Evolutionary conservation across 306 rosid genomes (phyloP).

Genomic region (Hippophae gyantsensis): DNA sequence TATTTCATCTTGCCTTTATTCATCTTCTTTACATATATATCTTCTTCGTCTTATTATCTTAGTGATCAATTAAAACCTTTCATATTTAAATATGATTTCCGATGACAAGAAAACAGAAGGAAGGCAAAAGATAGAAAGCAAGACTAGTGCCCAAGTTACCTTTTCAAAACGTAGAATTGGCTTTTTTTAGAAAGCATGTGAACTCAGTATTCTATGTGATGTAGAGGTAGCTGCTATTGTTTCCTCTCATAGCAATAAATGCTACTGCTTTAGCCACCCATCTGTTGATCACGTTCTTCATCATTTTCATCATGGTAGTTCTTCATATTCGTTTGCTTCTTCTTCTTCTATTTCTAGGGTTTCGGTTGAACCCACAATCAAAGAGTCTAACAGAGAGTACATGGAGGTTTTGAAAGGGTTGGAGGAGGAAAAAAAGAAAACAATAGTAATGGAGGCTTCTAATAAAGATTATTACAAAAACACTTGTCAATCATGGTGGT

Average conservation of each 20-base stretch:
- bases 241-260: constrained; percentile 28
- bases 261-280: constrained; percentile 34
- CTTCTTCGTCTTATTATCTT: no score
- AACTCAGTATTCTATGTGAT: constrained; percentile 36
- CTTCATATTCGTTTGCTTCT: neutral
- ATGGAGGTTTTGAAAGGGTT: no score
- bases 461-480: no score
- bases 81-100: no score
- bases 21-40: no score
- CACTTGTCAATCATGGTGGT: no score
- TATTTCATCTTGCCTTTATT: no score
- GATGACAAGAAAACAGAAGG: constrained; percentile 8
- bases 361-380: no score
- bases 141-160: constrained; percentile 32
- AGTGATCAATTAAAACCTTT: no score
- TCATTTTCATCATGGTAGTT: constrained; percentile 11
- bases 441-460: no score
- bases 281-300: constrained; percentile 14
- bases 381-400: no score
- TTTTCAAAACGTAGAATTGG: constrained; percentile 40
- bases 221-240: constrained; percentile 26
- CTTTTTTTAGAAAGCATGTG: constrained; percentile 43
- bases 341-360: neutral
- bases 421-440: no score
- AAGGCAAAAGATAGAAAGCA: constrained; percentile 29